These are phyloP conservation scores for Lecanicillium sp. DNA, from an alignment of 2,329 filamentous ascomycete species.

Conservation along the genomic window DNA sequence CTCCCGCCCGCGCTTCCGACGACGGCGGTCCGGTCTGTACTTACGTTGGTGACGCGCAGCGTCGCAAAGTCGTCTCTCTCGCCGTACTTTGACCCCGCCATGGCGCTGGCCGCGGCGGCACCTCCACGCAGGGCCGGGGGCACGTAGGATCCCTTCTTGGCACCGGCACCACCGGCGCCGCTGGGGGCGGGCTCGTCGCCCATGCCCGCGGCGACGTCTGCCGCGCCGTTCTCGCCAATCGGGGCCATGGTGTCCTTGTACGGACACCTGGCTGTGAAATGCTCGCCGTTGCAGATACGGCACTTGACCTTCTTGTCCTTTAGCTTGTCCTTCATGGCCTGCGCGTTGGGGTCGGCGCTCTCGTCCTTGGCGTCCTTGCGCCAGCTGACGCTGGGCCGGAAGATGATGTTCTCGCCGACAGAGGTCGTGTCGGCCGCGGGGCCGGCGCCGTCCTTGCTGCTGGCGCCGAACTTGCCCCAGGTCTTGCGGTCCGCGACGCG, in stretches of 20 bases:
- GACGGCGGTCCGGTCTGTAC: conserved; percentile 31
- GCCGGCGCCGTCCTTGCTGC: conserved; percentile 76
- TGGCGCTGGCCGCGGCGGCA: conserved; percentile 50
- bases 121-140: conserved; percentile 84
- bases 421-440: conserved; percentile 86
- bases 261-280: conserved; percentile 97
- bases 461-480: conserved; percentile 89
- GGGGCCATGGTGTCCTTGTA: conserved; percentile 99
- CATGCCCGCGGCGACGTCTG: conserved; percentile 51
- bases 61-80: conserved; percentile 96
- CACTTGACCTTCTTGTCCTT: conserved; percentile 99
- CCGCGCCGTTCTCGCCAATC: conserved; percentile 54
- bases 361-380: conserved; percentile 82
- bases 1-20: background rate
- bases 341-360: conserved; percentile 65
- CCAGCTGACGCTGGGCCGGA: conserved; percentile 91
- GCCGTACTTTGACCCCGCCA: conserved; percentile 73
- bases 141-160: conserved; percentile 79
- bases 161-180: conserved; percentile 42
- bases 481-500: conserved; percentile 89
- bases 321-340: conserved; percentile 72
- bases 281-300: conserved; percentile 96
- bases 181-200: conserved; percentile 43
- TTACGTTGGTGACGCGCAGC: conserved; percentile 92
- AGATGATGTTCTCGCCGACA: conserved; percentile 96